These are phyloP conservation scores for Penicillium polonicum DNA, from an alignment of 2,329 filamentous ascomycete species.

Conservation along the genomic window DNA sequence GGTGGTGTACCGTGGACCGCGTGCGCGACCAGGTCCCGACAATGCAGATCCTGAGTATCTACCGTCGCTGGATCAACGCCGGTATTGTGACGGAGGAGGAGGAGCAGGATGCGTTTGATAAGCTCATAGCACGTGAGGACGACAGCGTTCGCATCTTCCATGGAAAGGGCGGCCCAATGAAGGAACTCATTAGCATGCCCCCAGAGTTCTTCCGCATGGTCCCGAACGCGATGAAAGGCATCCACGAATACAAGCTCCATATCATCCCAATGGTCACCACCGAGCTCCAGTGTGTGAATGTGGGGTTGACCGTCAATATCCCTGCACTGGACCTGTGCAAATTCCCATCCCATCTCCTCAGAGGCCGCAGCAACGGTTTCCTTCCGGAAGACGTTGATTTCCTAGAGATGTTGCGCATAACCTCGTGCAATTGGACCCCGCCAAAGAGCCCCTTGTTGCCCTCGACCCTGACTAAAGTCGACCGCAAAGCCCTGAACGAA, in stretches of 20 bases:
- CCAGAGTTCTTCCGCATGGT: neutral
- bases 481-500: conserved; percentile 36
- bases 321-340: conserved; percentile 20
- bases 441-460: neutral
- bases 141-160: conserved; percentile 16
- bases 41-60: conserved; percentile 35
- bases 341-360: conserved; percentile 34
- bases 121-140: conserved; percentile 23
- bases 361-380: conserved; percentile 31
- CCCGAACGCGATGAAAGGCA: neutral
- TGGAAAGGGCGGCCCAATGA: conserved; percentile 11
- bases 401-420: conserved; percentile 39
- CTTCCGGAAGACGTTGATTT: conserved; percentile 30
- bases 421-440: conserved; percentile 19
- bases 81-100: conserved; percentile 24
- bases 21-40: conserved; percentile 36
- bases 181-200: neutral
- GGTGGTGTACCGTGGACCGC: conserved; percentile 42
- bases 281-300: conserved; percentile 16
- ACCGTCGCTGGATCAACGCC: conserved; percentile 34
- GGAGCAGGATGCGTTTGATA: conserved; percentile 18
- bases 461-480: conserved; percentile 18
- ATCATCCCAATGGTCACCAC: conserved; percentile 23
- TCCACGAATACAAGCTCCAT: conserved; percentile 22
- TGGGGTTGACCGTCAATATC: conserved; percentile 13